Evolutionary conservation across 345 rosid species (phyloP).

Genomic region (Salix dunnii): DNA sequence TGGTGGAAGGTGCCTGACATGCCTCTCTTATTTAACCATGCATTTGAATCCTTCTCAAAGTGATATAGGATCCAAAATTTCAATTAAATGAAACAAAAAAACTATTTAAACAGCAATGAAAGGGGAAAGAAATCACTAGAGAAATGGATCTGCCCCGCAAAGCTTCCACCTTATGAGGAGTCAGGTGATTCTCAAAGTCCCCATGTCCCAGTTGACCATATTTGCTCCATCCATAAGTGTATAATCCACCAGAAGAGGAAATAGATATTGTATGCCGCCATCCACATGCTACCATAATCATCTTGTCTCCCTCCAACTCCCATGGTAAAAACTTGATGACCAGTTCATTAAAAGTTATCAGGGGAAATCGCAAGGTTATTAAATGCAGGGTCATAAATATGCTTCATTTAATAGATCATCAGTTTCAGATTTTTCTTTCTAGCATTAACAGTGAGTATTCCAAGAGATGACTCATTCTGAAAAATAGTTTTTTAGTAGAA

Average conservation of each 20-base stretch:
- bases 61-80: neutral
- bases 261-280: slow-evolving; percentile 96
- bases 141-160: slow-evolving; percentile 54
- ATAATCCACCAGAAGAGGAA: slow-evolving; percentile 67
- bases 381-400: neutral
- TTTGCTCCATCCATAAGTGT: slow-evolving; percentile 96
- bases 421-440: neutral
- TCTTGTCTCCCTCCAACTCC: slow-evolving; percentile 66
- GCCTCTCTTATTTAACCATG: neutral
- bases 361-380: neutral
- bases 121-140: slow-evolving; percentile 48
- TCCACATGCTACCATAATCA: slow-evolving; percentile 91
- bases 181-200: slow-evolving; percentile 82
- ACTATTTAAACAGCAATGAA: neutral
- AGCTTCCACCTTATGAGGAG: slow-evolving; percentile 78
- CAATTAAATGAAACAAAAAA: neutral
- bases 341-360: slow-evolving; percentile 9
- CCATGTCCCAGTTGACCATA: slow-evolving; percentile 99
- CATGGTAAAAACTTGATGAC: slow-evolving; percentile 14
- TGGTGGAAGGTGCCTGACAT: neutral
- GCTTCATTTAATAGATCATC: neutral
- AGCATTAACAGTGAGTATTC: neutral
- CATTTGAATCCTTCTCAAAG: neutral
- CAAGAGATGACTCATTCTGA: neutral
- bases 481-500: neutral